phyloP scores from a whole-genome alignment of 805 yeast species.

The Pichia insulana region DNA sequence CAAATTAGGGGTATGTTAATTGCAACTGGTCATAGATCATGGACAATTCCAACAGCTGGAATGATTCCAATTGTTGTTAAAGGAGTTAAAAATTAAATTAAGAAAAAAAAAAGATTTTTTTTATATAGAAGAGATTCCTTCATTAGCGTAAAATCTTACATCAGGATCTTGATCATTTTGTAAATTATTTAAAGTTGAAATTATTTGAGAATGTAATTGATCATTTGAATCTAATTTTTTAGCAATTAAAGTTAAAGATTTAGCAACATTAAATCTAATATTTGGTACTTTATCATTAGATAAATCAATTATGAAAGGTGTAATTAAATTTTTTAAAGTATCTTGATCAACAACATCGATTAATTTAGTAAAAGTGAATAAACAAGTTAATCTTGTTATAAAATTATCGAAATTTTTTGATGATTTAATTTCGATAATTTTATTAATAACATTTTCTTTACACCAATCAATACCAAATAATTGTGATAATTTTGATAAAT shows the following conservation, averaged over 20 bases:
- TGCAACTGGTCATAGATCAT: slow-evolving; percentile 45
- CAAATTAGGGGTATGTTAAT: slow-evolving; percentile 44
- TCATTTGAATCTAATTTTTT: slow-evolving; percentile 35
- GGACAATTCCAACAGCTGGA: slow-evolving; percentile 58
- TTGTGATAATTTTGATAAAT: slow-evolving; percentile 67
- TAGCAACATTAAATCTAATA: slow-evolving; percentile 91
- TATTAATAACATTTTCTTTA: slow-evolving; percentile 67
- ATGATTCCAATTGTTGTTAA: slow-evolving; percentile 51
- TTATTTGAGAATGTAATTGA: slow-evolving; percentile 40
- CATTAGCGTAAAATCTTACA: slow-evolving; percentile 76
- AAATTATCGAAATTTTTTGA: slow-evolving; percentile 49
- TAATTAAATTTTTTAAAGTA: slow-evolving; percentile 52
- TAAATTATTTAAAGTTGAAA: slow-evolving; percentile 51
- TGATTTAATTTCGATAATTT: slow-evolving; percentile 45
- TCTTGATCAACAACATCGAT: slow-evolving; percentile 58
- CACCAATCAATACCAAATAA: slow-evolving; percentile 96
- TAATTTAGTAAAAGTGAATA: slow-evolving; percentile 78
- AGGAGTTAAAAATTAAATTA: slow-evolving; percentile 23
- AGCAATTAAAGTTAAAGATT: slow-evolving; percentile 58
- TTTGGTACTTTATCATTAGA: slow-evolving; percentile 84
- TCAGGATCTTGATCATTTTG: slow-evolving; percentile 74
- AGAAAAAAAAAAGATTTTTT: slow-evolving; percentile 1
- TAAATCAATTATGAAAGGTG: slow-evolving; percentile 72
- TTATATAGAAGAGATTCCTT: slow-evolving; percentile 27
- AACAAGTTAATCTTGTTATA: slow-evolving; percentile 83